Evolutionary conservation across 495 filamentous ascomycete species (phyloP), one percentile per base, ranked within the genome.

Genomic region (Podospora anserina): DNA sequence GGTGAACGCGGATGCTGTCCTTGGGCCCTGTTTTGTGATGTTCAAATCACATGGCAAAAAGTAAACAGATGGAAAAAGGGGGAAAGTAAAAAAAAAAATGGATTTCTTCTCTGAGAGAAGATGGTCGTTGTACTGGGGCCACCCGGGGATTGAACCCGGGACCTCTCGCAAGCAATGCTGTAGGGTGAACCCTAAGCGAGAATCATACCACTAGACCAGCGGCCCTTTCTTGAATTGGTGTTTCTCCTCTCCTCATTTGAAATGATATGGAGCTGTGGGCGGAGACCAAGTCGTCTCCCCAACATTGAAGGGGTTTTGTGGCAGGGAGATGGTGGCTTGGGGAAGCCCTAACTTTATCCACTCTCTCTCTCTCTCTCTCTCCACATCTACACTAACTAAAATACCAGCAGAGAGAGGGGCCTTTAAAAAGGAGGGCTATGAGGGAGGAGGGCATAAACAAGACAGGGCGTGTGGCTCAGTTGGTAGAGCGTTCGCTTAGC

Each of bases 401-500:
- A 23, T 23, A 23, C 23, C 4, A 32, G 30, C 30, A 32, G 30
- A 32, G 4, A 32, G 4, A 32, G 30, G 30, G 7, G 30, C 3
- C 18, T 13, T 27, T 4, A 20, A 59, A 9, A 59, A 58, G 2
- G 18, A 39, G 34, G 34, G 34, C 0, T 39, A 39, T 39, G 5
- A 6, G 34, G 34, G 2, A 39, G 34, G 3, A 6, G 34, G 34
- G 3, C 5, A 39, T 39, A 3, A 39, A 20, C 20, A 20, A 23
- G 20, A 59, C 26, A 59, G 56, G 56, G 56, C 34, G 32, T 65
- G 34, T 65, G 49, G 63, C 63, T 65, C 63, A 65, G 63, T 65
- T 65, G 63, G 63, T 39, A 65, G 63, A 65, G 63, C 63, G 63
- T 54, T 23, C 34, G 63, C 34, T 53, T 65, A 65, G 63, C 61